Conservation (phyloP, 2,329 filamentous ascomycete species). For the Pseudocercospora vitis region DNA sequence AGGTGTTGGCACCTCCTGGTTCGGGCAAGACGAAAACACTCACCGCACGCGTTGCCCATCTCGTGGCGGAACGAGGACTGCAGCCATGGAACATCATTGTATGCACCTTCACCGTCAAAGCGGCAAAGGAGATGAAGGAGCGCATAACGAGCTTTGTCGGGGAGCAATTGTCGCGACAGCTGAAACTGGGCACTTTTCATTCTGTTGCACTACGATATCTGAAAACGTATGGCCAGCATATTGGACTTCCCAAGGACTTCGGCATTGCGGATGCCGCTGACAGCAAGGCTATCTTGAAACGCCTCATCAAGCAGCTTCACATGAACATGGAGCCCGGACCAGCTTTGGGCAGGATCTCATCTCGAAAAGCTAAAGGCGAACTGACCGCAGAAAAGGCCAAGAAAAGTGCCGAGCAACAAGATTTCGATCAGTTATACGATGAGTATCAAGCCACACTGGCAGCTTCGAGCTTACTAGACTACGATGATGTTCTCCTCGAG, state of each 20-base stretch:
- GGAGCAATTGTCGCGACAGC: slow-evolving; percentile 67
- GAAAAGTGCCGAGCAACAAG: slow-evolving; percentile 57
- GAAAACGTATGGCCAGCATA: slow-evolving; percentile 76
- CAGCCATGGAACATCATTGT: slow-evolving; percentile 87
- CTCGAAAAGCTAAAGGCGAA: slow-evolving; percentile 59
- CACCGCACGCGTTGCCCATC: slow-evolving; percentile 86
- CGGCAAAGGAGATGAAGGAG: slow-evolving; percentile 88
- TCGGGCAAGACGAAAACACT: slow-evolving; percentile 94
- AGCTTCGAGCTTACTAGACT: slow-evolving; percentile 82
- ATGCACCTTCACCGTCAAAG: slow-evolving; percentile 96
- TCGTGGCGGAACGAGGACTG: slow-evolving; percentile 70
- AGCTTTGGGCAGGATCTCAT: slow-evolving; percentile 73
- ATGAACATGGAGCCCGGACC: slow-evolving; percentile 67
- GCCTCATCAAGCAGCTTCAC: slow-evolving; percentile 75
- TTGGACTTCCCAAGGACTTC: slow-evolving; percentile 80
- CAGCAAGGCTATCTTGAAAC: slow-evolving; percentile 73
- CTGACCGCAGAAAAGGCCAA: slow-evolving; percentile 47
- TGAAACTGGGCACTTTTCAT: slow-evolving; percentile 92
- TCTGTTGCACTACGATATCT: slow-evolving; percentile 86
- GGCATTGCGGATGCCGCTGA: slow-evolving; percentile 86
- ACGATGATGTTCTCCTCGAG: slow-evolving; percentile 84
- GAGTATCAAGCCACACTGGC: slow-evolving; percentile 77
- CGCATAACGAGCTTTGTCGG: slow-evolving; percentile 81
- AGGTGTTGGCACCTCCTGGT: slow-evolving; percentile 64
- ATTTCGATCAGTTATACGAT: slow-evolving; percentile 66